These are phyloP conservation scores for Fusarium sublunatum DNA, from an alignment of 2,329 filamentous ascomycete genomes.

Conservation along the genomic window DNA sequence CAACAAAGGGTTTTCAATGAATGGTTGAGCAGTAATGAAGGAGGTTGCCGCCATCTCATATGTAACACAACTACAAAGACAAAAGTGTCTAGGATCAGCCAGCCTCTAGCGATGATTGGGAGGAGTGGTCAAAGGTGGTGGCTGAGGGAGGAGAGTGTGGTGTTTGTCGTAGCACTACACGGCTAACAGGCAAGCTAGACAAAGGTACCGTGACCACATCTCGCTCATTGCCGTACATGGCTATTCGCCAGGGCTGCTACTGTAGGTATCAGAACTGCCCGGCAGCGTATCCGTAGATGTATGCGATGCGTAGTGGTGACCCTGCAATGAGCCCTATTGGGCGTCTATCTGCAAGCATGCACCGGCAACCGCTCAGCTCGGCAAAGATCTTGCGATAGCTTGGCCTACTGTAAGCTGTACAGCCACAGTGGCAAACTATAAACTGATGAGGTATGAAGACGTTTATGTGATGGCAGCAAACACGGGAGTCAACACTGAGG, in stretches of 20 bases:
- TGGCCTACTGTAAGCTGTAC: background rate
- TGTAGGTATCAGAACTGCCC: slow-evolving; percentile 18
- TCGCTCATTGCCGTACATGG: slow-evolving; percentile 8
- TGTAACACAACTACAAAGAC: slow-evolving; percentile 23
- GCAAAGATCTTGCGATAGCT: slow-evolving; percentile 11
- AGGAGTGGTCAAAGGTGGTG: slow-evolving; percentile 11
- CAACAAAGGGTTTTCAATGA: slow-evolving; percentile 14
- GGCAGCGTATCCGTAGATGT: slow-evolving; percentile 9
- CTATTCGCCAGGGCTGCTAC: slow-evolving; percentile 20
- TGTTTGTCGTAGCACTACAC: slow-evolving; percentile 28
- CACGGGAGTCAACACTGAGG: background rate
- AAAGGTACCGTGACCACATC: slow-evolving; percentile 36
- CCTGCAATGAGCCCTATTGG: slow-evolving; percentile 26
- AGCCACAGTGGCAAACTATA: slow-evolving; percentile 30
- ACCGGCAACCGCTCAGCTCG: slow-evolving; percentile 28
- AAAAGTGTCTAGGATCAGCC: slow-evolving; percentile 34
- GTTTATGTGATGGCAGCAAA: background rate
- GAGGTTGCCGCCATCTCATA: slow-evolving; percentile 26
- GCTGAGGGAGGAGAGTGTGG: slow-evolving; percentile 12
- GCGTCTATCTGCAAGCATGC: slow-evolving; percentile 1
- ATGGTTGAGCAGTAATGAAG: slow-evolving; percentile 13
- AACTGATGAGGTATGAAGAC: background rate
- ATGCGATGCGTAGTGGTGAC: slow-evolving; percentile 19
- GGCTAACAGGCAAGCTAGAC: slow-evolving; percentile 29
- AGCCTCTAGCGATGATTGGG: slow-evolving; percentile 31